Percentiles rank a stretch among this genome's conserved stretches.
Evolutionary conservation across 148 eudicot genomes (phyloP).

Genomic region (Heliamphora exappendiculata): DNA sequence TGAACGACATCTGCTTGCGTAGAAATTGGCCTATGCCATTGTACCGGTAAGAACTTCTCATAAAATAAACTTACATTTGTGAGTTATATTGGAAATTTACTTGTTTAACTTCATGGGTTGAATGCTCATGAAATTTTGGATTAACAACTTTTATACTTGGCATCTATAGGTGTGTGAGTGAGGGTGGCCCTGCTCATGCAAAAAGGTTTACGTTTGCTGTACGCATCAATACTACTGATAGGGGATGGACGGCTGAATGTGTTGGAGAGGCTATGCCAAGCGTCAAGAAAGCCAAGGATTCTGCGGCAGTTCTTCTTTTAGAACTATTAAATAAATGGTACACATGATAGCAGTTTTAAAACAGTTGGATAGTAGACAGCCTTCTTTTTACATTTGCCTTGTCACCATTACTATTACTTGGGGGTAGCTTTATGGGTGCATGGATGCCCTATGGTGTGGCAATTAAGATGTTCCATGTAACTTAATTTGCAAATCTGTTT

Average conservation of each 20-base stretch:
- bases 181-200: constrained; percentile 99
- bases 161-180: constrained; percentile 63
- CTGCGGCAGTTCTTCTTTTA: constrained; percentile 84
- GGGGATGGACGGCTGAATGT: constrained; percentile 93
- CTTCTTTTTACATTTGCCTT: constrained; percentile 3
- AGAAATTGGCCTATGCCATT: constrained; percentile 99
- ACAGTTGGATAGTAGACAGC: neutral
- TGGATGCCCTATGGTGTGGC: too few relatives aligned
- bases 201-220: constrained; percentile 87
- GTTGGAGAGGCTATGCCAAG: constrained; percentile 98
- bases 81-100: neutral
- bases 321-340: constrained; percentile 77
- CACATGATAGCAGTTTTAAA: constrained; percentile 4
- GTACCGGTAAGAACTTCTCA: constrained; percentile 47
- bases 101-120: neutral
- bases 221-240: constrained; percentile 75
- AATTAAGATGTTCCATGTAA: too few relatives aligned
- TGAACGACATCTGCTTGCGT: constrained; percentile 92
- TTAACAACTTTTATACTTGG: neutral
- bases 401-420: too few relatives aligned
- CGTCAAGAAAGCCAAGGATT: constrained; percentile 95
- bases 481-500: too few relatives aligned
- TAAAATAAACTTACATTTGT: neutral
- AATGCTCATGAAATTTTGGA: neutral
- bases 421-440: neutral